Evolutionary conservation across 441 rosid genomes (phyloP), one percentile per base, ranked within the genome.

Genomic region (Iberis amara): DNA sequence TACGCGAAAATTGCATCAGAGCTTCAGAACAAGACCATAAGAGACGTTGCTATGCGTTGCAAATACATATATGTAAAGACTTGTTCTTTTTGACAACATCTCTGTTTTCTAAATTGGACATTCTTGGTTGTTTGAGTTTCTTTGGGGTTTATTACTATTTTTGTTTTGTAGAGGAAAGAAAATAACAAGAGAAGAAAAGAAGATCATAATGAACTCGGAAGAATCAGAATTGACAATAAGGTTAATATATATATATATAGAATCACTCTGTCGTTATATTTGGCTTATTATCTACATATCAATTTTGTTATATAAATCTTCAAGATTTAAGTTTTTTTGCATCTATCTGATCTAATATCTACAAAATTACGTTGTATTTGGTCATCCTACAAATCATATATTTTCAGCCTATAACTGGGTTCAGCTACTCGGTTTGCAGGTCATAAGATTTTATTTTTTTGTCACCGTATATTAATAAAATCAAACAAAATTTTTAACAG

Each of bases 41-140:
- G 96, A 30, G 96, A 88, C 61, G 86, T 88, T 59, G 95, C 92
- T 11, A 15, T 65, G 54, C 89, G 95, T 51, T 75, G 81, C 65
- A 68, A 66, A 62, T 85, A 92, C 95, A 68, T 78, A 73, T 57
- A 64, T 40, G 86, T 83, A 70, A 68, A 79, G 26, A 9, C 10
- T 13, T 42, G 43, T 57, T 30, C 9, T 44, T 28, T 24, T n/a
- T n/a, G n/a, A n/a, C n/a, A n/a, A n/a, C 32, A 4, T 49, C 47
- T 27, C 30, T 27, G 6, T 30, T 8, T 30, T 6, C 31, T 54
- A 44, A 11, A 24, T 57, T 39, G 13, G 45, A 18, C 7, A 24
- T 28, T 61, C 27, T 38, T 11, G 24, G 45, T 13, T 59, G 7
- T 4, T 46, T 55, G 1, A 15, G 33, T 27, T 50, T 49, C 24